Conservation (phyloP, 495 filamentous ascomycete species). For the Neurospora sp. region DNA sequence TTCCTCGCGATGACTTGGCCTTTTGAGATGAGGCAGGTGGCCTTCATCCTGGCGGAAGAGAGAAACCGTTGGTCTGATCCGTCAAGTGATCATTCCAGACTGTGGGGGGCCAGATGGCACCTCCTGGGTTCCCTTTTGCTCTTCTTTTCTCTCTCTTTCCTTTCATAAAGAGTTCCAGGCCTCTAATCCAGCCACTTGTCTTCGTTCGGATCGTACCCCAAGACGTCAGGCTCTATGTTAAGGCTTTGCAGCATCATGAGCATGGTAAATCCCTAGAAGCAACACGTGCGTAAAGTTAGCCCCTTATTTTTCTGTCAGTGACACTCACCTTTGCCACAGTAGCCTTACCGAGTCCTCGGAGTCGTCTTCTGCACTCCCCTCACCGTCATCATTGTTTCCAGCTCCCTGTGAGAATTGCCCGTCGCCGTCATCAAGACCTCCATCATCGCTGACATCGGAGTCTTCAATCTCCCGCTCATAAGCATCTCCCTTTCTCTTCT, state of each 20-base stretch:
- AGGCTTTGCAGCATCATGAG: slow-evolving; percentile 23
- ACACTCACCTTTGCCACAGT: not conserved
- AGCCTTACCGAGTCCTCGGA: slow-evolving; percentile 9
- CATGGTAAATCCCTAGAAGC: slow-evolving; percentile 20
- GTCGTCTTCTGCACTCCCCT: not conserved
- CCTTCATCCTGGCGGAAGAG: not conserved
- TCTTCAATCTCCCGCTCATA: slow-evolving; percentile 1
- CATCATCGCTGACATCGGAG: not conserved
- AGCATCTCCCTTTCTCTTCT: slow-evolving; percentile 2
- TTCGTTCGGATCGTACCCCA: slow-evolving; percentile 19
- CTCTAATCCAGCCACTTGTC: slow-evolving; percentile 17
- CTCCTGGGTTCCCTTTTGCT: not conserved
- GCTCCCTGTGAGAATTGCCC: not conserved
- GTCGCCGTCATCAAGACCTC: slow-evolving; percentile 1
- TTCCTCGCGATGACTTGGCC: not conserved
- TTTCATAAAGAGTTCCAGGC: not conserved
- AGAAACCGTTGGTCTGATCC: not conserved
- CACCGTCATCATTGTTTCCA: slow-evolving; percentile 4
- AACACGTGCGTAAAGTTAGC: slow-evolving; percentile 5
- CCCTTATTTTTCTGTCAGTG: not conserved
- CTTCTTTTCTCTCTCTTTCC: not conserved
- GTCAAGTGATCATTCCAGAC: not conserved
- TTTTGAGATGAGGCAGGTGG: not conserved
- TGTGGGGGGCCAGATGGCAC: not conserved
- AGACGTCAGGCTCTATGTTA: slow-evolving; percentile 19